phyloP scores from a whole-genome alignment of 208 protist species.

The Leishmania mexicana region DNA sequence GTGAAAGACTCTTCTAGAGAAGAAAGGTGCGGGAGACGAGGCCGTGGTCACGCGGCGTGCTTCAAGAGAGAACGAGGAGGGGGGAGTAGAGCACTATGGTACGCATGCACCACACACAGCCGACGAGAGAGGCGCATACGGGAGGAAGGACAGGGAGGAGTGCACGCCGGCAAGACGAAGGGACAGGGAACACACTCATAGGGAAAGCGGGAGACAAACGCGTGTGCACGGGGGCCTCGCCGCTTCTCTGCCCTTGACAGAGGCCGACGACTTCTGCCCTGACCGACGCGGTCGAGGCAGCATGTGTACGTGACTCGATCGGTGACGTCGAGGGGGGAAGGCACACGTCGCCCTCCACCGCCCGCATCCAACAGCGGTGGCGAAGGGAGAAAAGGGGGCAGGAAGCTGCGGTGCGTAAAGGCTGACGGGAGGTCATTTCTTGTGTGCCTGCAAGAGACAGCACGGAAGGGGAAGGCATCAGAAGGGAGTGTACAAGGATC shows the following conservation, averaged over 20 bases:
- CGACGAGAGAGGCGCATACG: background rate
- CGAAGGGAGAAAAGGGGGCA: background rate
- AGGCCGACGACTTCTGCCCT: background rate
- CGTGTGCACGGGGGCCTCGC: background rate
- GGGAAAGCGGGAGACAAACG: background rate
- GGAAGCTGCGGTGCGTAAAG: background rate
- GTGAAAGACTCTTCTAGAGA: background rate
- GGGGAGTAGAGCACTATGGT: background rate
- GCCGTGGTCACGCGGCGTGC: background rate
- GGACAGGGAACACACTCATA: background rate
- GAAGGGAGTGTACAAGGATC: background rate
- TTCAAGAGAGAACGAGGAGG: background rate
- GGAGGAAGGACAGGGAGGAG: background rate
- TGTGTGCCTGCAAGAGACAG: background rate
- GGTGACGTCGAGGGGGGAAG: background rate
- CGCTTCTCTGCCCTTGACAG: background rate
- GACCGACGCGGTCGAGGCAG: background rate
- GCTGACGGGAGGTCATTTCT: background rate
- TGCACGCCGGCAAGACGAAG: background rate
- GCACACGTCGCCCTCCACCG: background rate
- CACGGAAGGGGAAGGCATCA: background rate
- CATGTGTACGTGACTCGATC: background rate
- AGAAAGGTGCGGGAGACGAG: background rate
- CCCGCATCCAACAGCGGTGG: background rate
- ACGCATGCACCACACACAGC: constrained; percentile 2